Percentiles rank a stretch among this genome's conserved stretches.
phyloP scores from a whole-genome alignment of 2,329 filamentous ascomycete species.

The Beauveria pseudobassiana region DNA sequence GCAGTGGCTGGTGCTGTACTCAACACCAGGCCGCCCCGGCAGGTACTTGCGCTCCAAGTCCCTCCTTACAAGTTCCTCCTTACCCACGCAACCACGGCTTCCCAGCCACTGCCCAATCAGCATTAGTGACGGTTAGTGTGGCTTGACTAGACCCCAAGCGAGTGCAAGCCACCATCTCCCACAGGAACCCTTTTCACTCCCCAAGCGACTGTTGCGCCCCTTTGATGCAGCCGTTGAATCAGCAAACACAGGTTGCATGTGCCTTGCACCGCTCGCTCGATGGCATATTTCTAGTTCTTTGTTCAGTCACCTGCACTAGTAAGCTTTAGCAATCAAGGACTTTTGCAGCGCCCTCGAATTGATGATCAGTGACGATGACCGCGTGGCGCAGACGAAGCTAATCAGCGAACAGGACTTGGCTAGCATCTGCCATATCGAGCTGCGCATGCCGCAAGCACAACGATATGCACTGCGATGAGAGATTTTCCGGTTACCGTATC shows the following conservation, averaged over 20 bases:
- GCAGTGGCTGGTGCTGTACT: neutral
- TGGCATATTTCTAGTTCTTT: neutral
- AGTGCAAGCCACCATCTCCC: slow-evolving; percentile 9
- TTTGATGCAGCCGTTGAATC: neutral
- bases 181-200: neutral
- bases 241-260: neutral
- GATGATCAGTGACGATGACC: neutral
- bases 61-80: neutral
- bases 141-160: slow-evolving; percentile 2
- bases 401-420: neutral
- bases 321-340: neutral
- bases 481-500: neutral
- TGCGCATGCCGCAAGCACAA: neutral
- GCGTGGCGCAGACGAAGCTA: neutral
- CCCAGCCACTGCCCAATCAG: neutral
- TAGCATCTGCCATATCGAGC: neutral
- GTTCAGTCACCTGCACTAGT: neutral
- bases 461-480: neutral
- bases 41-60: neutral
- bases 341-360: neutral
- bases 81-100: neutral
- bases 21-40: too few relatives aligned
- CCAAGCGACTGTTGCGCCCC: neutral
- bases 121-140: neutral
- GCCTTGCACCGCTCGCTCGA: neutral